Evolutionary conservation across 306 rosid genomes (phyloP).

Genomic region (Gastrolobium bilobum): DNA sequence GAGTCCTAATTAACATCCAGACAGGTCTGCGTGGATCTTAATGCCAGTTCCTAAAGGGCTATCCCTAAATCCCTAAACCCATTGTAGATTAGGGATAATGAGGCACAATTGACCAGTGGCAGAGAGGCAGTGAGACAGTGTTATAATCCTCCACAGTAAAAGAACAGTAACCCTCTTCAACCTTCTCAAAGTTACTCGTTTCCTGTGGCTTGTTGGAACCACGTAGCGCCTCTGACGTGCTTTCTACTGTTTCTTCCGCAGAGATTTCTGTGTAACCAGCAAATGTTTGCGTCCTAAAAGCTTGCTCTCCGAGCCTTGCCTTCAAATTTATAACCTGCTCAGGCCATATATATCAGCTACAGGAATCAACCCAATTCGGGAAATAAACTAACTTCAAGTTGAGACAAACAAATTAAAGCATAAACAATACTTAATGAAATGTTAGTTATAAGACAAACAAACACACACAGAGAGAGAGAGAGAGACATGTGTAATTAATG

Average conservation of each 20-base stretch:
- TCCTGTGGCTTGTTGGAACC: slow-evolving; percentile 56
- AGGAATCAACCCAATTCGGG: slow-evolving; percentile 6
- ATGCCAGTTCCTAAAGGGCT: background rate
- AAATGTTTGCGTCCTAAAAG: slow-evolving; percentile 57
- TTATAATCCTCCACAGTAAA: slow-evolving; percentile 70
- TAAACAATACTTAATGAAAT: background rate
- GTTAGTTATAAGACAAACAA: background rate
- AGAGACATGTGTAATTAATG: background rate
- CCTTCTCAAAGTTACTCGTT: slow-evolving; percentile 40
- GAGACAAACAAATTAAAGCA: background rate
- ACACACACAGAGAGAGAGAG: slow-evolving; percentile 23
- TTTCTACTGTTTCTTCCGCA: slow-evolving; percentile 72
- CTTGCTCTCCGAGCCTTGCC: slow-evolving; percentile 67
- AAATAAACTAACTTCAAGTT: background rate
- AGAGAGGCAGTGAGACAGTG: slow-evolving; percentile 58
- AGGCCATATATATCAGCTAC: slow-evolving; percentile 7
- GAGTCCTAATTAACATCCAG: slow-evolving; percentile 1
- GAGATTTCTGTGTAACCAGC: slow-evolving; percentile 61
- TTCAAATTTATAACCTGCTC: slow-evolving; percentile 72
- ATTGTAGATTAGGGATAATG: slow-evolving; percentile 53
- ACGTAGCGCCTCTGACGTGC: slow-evolving; percentile 54
- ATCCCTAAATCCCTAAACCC: background rate
- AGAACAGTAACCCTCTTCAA: slow-evolving; percentile 52
- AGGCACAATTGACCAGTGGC: slow-evolving; percentile 60
- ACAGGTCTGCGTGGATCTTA: background rate